These are phyloP conservation scores for Hyphodiscus sp. DNA, from an alignment of 2,329 filamentous ascomycete genomes.

Conservation along the genomic window DNA sequence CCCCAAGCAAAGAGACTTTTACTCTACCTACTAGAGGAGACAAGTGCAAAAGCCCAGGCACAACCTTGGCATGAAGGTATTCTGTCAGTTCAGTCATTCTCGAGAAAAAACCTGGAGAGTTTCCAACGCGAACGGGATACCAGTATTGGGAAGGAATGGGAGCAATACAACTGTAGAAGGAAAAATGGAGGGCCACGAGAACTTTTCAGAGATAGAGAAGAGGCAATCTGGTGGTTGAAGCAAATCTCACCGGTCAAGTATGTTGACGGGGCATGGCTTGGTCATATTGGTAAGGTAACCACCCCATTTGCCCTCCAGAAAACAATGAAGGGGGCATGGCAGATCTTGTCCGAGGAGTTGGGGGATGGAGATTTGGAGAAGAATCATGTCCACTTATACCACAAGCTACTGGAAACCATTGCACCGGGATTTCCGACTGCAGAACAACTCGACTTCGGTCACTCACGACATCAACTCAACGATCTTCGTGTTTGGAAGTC, in stretches of 20 bases:
- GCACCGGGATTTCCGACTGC: constrained; percentile 21
- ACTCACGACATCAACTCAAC: constrained; percentile 12
- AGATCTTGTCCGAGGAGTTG: constrained; percentile 43
- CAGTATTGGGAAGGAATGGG: constrained; percentile 31
- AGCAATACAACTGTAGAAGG: constrained; percentile 20
- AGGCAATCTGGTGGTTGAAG: constrained; percentile 34
- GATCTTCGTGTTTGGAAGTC: constrained; percentile 34
- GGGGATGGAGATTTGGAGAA: constrained; percentile 41
- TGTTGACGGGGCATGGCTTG: constrained; percentile 44
- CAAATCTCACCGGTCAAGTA: constrained; percentile 38
- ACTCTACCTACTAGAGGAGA: constrained; percentile 31
- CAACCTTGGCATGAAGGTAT: constrained; percentile 25
- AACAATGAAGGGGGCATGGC: constrained; percentile 40
- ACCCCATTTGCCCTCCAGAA: constrained; percentile 36
- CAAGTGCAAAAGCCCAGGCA: constrained; percentile 21
- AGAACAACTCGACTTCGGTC: constrained; percentile 12
- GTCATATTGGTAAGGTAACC: constrained; percentile 37
- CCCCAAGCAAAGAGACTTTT: constrained; percentile 30
- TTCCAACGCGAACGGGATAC: constrained; percentile 31
- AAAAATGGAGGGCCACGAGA: constrained; percentile 31
- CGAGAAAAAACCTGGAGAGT: constrained; percentile 19
- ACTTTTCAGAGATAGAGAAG: constrained; percentile 31
- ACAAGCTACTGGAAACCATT: constrained; percentile 25
- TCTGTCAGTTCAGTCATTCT: constrained; percentile 29
- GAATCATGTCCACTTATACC: constrained; percentile 37